Percentiles rank a stretch among this genome's conserved stretches.
phyloP scores from a whole-genome alignment of 2,329 filamentous ascomycete species.

The Aulographum hederae region DNA sequence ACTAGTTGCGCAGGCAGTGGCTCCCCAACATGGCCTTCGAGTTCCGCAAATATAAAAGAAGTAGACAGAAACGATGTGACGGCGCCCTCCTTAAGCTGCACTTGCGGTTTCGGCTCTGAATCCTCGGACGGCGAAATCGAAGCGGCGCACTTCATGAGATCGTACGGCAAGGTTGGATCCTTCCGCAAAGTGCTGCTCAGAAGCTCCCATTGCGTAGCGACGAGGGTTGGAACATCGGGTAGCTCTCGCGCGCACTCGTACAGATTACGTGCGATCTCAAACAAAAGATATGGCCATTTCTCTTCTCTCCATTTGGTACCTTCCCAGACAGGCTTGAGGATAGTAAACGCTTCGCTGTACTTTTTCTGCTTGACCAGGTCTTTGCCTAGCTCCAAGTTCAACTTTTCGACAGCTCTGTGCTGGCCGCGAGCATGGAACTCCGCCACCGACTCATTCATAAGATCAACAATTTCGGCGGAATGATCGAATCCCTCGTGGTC shows the following conservation, averaged over 20 bases:
- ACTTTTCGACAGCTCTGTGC: conserved; percentile 67
- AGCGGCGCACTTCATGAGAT: conserved; percentile 1
- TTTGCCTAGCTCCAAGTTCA: conserved; percentile 36
- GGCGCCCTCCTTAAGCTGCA: too few relatives aligned
- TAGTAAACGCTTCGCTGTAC: conserved; percentile 31
- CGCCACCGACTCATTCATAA: conserved; percentile 78
- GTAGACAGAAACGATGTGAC: conserved; percentile 12
- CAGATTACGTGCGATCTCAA: conserved; percentile 32
- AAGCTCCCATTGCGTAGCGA: conserved; percentile 7
- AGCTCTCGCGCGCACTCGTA: conserved; percentile 33
- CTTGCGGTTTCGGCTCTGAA: too few relatives aligned
- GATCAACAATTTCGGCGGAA: conserved; percentile 57
- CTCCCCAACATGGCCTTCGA: conserved; percentile 41
- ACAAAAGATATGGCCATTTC: conserved; percentile 40
- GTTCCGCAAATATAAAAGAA: conserved; percentile 34
- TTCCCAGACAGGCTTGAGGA: conserved; percentile 36
- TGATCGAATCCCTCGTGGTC: conserved; percentile 52
- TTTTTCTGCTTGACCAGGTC: conserved; percentile 31
- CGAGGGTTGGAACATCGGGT: conserved; percentile 27
- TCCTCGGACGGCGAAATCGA: too few relatives aligned
- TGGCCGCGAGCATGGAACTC: conserved; percentile 53
- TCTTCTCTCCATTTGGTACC: conserved; percentile 38
- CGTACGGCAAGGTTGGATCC: not conserved
- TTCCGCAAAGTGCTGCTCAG: not conserved
- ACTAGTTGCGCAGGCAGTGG: conserved; percentile 35